phyloP scores from a whole-genome alignment of 1,284 basidiomycete genomes.

The Trametes hirsuta region DNA sequence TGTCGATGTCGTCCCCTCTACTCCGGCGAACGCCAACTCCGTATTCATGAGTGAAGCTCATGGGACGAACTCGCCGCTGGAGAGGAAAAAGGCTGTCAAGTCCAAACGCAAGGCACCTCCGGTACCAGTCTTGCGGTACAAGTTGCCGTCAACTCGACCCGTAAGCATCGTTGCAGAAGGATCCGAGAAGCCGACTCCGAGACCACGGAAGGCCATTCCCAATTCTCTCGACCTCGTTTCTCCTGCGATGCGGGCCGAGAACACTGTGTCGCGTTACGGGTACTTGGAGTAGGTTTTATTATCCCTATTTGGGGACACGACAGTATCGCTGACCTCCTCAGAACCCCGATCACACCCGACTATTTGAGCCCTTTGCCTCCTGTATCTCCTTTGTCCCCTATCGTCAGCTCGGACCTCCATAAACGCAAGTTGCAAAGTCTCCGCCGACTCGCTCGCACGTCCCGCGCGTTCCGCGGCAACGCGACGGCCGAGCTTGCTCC shows the following conservation, averaged over 20 bases:
- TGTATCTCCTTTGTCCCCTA: constrained; percentile 24
- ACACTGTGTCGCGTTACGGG: constrained; percentile 15
- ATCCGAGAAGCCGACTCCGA: not conserved
- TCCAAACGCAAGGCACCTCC: constrained; percentile 5
- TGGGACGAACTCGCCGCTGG: not conserved
- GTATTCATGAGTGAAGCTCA: not conserved
- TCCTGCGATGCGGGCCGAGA: constrained; percentile 6
- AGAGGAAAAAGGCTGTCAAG: constrained; percentile 8
- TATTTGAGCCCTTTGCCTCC: constrained; percentile 23
- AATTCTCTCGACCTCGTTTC: constrained; percentile 19
- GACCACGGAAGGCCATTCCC: constrained; percentile 20
- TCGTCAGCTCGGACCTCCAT: constrained; percentile 19
- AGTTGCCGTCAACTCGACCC: constrained; percentile 2
- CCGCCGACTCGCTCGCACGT: constrained; percentile 29
- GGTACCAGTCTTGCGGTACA: constrained; percentile 17
- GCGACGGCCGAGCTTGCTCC: constrained; percentile 29
- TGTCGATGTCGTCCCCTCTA: constrained; percentile 23
- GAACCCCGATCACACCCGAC: constrained; percentile 10
- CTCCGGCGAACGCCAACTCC: constrained; percentile 3
- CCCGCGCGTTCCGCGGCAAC: constrained; percentile 25
- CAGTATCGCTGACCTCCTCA: not conserved
- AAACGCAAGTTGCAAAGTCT: constrained; percentile 26
- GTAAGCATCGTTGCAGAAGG: not conserved
- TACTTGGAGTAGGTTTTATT: constrained; percentile 7
- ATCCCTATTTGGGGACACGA: not conserved